Percentiles rank a stretch among this genome's conserved stretches.
Evolutionary conservation across 768 basidiomycete species (phyloP).

Genomic region (Russula griseocarnosa): DNA sequence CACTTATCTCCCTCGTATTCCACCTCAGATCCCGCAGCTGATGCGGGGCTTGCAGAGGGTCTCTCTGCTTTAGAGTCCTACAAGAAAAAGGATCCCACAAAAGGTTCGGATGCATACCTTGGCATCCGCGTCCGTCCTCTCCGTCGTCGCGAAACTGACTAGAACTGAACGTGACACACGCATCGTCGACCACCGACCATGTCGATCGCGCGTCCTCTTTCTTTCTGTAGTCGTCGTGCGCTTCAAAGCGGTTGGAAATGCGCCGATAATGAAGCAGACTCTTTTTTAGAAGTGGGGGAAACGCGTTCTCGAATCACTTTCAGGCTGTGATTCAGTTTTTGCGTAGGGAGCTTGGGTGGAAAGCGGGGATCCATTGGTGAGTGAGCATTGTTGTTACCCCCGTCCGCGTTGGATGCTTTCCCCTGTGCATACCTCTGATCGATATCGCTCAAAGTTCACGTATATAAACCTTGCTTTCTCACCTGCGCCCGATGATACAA

Average conservation of each 20-base stretch:
- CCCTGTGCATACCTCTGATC: neutral
- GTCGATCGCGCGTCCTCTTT: neutral
- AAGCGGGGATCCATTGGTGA: slow-evolving; percentile 77
- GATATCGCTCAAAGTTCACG: slow-evolving; percentile 48
- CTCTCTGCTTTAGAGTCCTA: slow-evolving; percentile 77
- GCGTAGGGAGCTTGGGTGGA: slow-evolving; percentile 84
- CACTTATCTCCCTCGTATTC: slow-evolving; percentile 10
- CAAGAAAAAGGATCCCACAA: slow-evolving; percentile 79
- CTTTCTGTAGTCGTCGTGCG: slow-evolving; percentile 75
- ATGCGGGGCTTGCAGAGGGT: slow-evolving; percentile 41
- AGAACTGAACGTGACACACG: no score
- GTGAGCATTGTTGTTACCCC: slow-evolving; percentile 29
- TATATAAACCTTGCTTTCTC: slow-evolving; percentile 78
- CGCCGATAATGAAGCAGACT: slow-evolving; percentile 99
- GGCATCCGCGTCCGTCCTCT: neutral
- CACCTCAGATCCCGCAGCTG: slow-evolving; percentile 5
- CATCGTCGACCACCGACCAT: no score
- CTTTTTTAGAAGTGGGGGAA: slow-evolving; percentile 96
- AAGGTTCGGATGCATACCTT: slow-evolving; percentile 45
- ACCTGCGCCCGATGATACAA: slow-evolving; percentile 72
- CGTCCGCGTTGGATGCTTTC: neutral
- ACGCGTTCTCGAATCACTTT: slow-evolving; percentile 85
- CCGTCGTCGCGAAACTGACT: neutral
- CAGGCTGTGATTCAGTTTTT: slow-evolving; percentile 94
- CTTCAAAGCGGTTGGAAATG: slow-evolving; percentile 96